A percentile compares a stretch with the other conserved stretches of the same genome.
Conservation (phyloP, 495 filamentous ascomycete species). For the Lasiosphaeria miniovina region DNA sequence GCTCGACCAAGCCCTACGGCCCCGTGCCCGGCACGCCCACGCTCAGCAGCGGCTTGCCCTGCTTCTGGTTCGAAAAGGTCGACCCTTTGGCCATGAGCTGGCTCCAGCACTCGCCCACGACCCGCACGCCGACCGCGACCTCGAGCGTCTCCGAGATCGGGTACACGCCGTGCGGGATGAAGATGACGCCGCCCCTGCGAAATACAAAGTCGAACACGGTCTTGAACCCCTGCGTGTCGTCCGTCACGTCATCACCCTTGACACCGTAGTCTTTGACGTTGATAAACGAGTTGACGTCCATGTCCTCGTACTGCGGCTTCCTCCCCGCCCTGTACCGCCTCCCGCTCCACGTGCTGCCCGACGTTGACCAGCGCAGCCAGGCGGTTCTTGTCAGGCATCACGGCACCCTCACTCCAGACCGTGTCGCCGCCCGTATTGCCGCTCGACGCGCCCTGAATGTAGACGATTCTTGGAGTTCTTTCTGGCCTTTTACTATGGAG, state of each 20-base stretch:
- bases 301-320: not conserved
- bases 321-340: not conserved
- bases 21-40: not conserved
- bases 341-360: not conserved
- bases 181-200: not conserved
- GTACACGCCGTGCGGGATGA: slow-evolving; percentile 1
- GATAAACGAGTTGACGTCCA: slow-evolving; percentile 1
- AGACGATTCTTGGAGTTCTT: not conserved
- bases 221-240: not conserved
- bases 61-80: not conserved
- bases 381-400: not conserved
- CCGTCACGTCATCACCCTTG: not conserved
- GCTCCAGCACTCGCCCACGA: not conserved
- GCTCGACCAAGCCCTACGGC: not conserved
- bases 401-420: not conserved
- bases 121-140: not conserved
- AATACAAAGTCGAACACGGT: not conserved
- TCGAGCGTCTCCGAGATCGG: not conserved
- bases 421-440: not conserved
- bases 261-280: not conserved
- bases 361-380: not conserved
- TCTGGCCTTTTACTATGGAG: not conserved
- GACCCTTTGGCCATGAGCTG: not conserved
- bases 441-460: not conserved
- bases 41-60: not conserved